Percentiles rank a stretch among this genome's conserved stretches.
phyloP scores from a whole-genome alignment of 192 early-diverging fungal genomes.

The Rhizoclosmatium globosum region DNA sequence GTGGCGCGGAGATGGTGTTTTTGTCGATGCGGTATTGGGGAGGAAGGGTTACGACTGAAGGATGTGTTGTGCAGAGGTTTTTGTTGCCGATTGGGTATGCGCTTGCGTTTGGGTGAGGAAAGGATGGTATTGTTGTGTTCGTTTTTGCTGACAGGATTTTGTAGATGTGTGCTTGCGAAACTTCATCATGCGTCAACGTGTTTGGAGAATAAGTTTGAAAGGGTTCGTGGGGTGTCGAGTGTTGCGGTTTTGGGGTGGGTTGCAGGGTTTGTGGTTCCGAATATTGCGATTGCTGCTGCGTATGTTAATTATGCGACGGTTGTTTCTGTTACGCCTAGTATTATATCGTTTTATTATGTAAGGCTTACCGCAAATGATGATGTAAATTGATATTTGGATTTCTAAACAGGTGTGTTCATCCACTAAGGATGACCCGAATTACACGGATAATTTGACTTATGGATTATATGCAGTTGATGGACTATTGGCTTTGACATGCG shows the following conservation, averaged over 20 bases:
- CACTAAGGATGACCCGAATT: neutral
- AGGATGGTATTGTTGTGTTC: neutral
- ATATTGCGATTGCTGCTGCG: neutral
- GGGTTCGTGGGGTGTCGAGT: neutral
- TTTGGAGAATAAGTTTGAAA: constrained; percentile 15
- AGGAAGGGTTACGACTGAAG: neutral
- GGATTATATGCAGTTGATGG: neutral
- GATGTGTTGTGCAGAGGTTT: neutral
- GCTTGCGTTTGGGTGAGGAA: neutral
- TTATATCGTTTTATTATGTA: neutral
- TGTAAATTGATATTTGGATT: neutral
- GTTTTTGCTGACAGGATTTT: neutral
- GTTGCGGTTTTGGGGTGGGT: neutral
- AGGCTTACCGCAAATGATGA: too few species aligned
- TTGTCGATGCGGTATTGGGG: constrained; percentile 1
- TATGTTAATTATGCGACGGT: neutral
- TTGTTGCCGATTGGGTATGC: constrained; percentile 1
- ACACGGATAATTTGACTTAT: neutral
- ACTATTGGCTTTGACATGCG: neutral
- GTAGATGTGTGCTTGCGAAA: neutral
- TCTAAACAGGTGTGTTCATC: neutral
- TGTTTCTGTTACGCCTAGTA: neutral
- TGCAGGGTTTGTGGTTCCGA: neutral
- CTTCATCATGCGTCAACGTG: neutral
- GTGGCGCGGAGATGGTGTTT: neutral